Evolutionary conservation across 352 stramenopile species (phyloP).

Genomic region (Globisporangium nagaii): DNA sequence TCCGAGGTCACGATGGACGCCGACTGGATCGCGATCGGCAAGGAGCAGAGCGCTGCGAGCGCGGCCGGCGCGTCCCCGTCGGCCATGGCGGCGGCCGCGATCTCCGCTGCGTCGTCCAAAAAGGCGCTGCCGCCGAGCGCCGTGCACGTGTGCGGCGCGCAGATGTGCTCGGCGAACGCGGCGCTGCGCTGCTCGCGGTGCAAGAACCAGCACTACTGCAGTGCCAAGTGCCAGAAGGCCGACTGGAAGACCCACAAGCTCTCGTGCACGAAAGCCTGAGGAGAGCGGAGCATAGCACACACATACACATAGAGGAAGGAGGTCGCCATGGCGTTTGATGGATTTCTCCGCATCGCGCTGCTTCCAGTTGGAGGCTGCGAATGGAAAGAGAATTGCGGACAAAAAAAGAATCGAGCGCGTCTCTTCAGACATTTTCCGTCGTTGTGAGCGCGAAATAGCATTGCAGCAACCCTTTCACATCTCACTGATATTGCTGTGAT

Average conservation of each 20-base stretch:
- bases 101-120: conserved; percentile 14
- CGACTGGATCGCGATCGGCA: conserved; percentile 63
- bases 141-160: conserved; percentile 57
- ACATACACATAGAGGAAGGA: background rate
- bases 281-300: background rate
- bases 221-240: conserved; percentile 70
- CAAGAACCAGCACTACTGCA: conserved; percentile 84
- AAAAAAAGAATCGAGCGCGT: no score
- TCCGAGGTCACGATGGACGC: conserved; percentile 55
- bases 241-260: conserved; percentile 85
- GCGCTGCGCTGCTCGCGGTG: conserved; percentile 76
- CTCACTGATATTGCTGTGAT: no score
- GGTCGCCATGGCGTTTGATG: no score
- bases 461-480: no score
- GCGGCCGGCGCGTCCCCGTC: conserved; percentile 22
- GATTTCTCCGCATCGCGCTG: no score
- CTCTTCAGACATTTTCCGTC: no score
- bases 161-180: conserved; percentile 64
- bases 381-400: no score
- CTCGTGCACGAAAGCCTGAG: conserved; percentile 32
- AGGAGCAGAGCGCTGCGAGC: conserved; percentile 32
- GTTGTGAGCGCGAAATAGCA: no score
- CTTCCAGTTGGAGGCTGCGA: no score
- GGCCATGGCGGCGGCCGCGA: conserved; percentile 20
- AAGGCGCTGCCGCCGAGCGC: conserved; percentile 20